Base-by-base conservation (phyloP, 148 eudicot species). In the Fallopia convolvulus region DNA sequence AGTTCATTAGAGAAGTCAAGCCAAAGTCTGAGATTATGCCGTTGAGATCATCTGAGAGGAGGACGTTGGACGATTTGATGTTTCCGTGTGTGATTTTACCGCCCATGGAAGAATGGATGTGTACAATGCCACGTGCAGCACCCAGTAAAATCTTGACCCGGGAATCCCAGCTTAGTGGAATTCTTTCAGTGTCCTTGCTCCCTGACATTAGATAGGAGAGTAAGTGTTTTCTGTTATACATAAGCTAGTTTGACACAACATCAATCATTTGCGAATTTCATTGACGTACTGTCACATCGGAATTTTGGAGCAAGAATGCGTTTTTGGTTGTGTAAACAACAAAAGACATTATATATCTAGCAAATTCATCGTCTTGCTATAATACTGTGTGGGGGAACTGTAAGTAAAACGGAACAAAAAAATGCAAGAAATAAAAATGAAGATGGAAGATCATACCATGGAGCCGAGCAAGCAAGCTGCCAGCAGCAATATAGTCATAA, bases 41-140 rank as follows among this genome's bases (percentile, higher is more conserved):
- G 21, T 80, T 74, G 26, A 82, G 77, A 72, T 91, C 88, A 55
- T 84, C 92, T 8, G 85, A 82, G 79, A 93, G 88, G 76, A 93
- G 87, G 48, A 93, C 84, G 49, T 93, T 93, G 65, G 98, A 89
- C 36, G 98, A 89, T 78, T 88, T 93, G 75, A 93, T 87, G 79
- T 91, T 93, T 75, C 98, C 98, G 56, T 93, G 98, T 13, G 81
- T 78, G 56, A 88, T 72, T 76, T 80, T 86, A 6, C 81, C 85
- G 41, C 82, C 87, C 32, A 79, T 83, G 30, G 77, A 81, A 30
- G 93, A 84, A 77, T 93, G 98, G 79, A 93, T 87, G 80, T 91
- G 87, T 21, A 90, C 87, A 8, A 93, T 75, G 56, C 96, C 98
- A 72, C 81, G 89, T 18, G 96, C 96, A 18, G 92, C 86, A 80